Conservation (phyloP, 2,329 filamentous ascomycete species). For the Hypoxylon sp. region DNA sequence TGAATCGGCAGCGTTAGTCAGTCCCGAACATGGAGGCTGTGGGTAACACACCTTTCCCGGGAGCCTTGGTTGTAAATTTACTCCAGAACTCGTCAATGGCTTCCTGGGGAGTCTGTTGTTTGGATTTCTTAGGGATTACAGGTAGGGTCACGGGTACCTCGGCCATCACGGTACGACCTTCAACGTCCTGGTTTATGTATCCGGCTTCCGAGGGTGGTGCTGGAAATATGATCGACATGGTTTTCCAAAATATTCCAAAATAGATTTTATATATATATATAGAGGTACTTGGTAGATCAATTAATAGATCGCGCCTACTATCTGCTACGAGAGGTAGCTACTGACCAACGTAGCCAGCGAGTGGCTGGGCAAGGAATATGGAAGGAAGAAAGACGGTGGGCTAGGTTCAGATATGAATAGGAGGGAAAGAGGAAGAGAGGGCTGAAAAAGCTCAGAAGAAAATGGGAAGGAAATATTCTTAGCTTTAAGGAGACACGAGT, state of each 20-base stretch:
- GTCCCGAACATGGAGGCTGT: neutral
- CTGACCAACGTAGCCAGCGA: neutral
- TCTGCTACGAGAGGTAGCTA: neutral
- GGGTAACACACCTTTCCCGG: constrained; percentile 70
- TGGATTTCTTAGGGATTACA: constrained; percentile 52
- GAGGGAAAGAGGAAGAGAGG: constrained; percentile 3
- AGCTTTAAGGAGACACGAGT: constrained; percentile 12
- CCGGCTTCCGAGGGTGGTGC: constrained; percentile 41
- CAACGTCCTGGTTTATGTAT: constrained; percentile 38
- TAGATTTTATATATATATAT: neutral
- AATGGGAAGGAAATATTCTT: constrained; percentile 9
- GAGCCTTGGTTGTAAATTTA: constrained; percentile 77
- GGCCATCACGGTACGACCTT: constrained; percentile 42
- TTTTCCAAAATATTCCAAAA: neutral
- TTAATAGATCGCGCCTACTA: neutral
- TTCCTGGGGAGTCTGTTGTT: constrained; percentile 73
- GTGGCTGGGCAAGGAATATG: neutral
- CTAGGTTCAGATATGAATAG: constrained; percentile 7
- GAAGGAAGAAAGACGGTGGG: neutral
- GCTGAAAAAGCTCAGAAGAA: neutral
- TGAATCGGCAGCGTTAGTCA: neutral
- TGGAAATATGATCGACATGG: constrained; percentile 30
- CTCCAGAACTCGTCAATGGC: constrained; percentile 80
- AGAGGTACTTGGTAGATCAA: too few relatives aligned
- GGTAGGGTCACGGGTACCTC: constrained; percentile 43